A percentile compares a stretch with the other conserved stretches of the same genome.
Evolutionary conservation across 192 early-diverging fungal species (phyloP).

Genomic region (Coemansia sp.): DNA sequence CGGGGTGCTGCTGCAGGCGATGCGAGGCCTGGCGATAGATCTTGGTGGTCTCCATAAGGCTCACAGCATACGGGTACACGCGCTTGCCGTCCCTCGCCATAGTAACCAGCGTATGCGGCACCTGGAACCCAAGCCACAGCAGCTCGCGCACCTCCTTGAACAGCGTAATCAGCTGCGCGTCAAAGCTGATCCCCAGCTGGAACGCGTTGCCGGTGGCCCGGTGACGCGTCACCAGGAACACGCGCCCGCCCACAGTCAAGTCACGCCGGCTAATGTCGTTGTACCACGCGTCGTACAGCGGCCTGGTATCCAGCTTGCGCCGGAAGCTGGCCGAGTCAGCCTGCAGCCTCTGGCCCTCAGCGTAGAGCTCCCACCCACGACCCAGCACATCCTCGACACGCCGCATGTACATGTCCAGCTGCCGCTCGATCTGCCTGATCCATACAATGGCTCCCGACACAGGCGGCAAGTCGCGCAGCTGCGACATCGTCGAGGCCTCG

Average conservation of each 20-base stretch:
- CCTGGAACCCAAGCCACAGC: slow-evolving; percentile 91
- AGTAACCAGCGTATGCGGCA: slow-evolving; percentile 86
- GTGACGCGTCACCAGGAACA: slow-evolving; percentile 85
- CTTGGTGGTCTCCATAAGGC: slow-evolving; percentile 90
- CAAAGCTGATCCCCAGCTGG: slow-evolving; percentile 91
- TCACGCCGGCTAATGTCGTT: slow-evolving; percentile 79
- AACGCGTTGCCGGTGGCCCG: slow-evolving; percentile 69
- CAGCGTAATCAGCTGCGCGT: slow-evolving; percentile 88
- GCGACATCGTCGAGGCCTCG: slow-evolving; percentile 84
- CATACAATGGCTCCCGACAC: slow-evolving; percentile 94
- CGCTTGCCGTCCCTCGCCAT: slow-evolving; percentile 94
- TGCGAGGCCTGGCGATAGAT: slow-evolving; percentile 87
- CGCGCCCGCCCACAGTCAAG: slow-evolving; percentile 77
- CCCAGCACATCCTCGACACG: slow-evolving; percentile 98
- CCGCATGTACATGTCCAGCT: slow-evolving; percentile 93
- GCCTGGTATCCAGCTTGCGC: slow-evolving; percentile 90
- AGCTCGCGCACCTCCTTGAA: slow-evolving; percentile 99
- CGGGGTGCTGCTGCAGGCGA: slow-evolving; percentile 72
- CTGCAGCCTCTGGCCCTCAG: slow-evolving; percentile 92
- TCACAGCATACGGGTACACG: slow-evolving; percentile 98
- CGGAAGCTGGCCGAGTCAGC: slow-evolving; percentile 85
- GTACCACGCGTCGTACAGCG: slow-evolving; percentile 91
- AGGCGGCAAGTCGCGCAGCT: slow-evolving; percentile 89
- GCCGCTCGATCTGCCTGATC: slow-evolving; percentile 96
- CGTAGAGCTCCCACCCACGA: slow-evolving; percentile 94